Base-by-base conservation (phyloP, 495 filamentous ascomycete species). In the Neurospora sp. region DNA sequence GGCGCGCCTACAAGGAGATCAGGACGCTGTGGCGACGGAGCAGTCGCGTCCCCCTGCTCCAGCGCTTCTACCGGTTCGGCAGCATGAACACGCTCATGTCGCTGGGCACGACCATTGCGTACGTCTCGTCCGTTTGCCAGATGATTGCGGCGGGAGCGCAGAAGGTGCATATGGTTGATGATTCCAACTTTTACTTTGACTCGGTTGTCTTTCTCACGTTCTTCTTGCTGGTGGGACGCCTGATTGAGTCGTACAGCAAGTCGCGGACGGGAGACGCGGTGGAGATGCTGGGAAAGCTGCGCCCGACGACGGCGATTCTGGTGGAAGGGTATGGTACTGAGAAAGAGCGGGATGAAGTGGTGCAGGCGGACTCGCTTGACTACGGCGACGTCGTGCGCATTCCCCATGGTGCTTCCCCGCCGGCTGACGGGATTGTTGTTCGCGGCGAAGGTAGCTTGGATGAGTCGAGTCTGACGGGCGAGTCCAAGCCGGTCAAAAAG, bases 1-100 rank as follows among this genome's bases (percentile, higher is more conserved):
- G 83, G 3, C 88, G 93, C 20, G 92, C 93, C 0, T 77, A 93
- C 27, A 95, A 93, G 79, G 95, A 98, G 77, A 85, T 98, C 23
- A 84, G 85, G 73, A 87, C 90, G 0, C 81, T 97, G 35, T 98
- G 95, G 95, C 86, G 93, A 39, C 89, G 82, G 82, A n/a, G 88
- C 90, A 98, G 94, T 80, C 88, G 86, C 10, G 90, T 91, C 3
- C 94, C 95, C 0, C 78, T 97, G 11, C 77, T 93, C 27, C 88
- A 90, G 73, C 85, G 96, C 20, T 94, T 98, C 76, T 95, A 94
- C 76, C 90, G 93, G 16, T 98, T 98, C 77, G 95, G 95, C 16
- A 97, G 94, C 82, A 98, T 98, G 95, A 96, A 97, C 77, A 90
- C 96, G 80, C 86, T 98, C 73, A 93, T 98, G 77, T 96, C 92